Evolutionary conservation across 1,284 basidiomycete species (phyloP), one percentile per base, ranked within the genome.

Genomic region (Exsudoporus floridanus): DNA sequence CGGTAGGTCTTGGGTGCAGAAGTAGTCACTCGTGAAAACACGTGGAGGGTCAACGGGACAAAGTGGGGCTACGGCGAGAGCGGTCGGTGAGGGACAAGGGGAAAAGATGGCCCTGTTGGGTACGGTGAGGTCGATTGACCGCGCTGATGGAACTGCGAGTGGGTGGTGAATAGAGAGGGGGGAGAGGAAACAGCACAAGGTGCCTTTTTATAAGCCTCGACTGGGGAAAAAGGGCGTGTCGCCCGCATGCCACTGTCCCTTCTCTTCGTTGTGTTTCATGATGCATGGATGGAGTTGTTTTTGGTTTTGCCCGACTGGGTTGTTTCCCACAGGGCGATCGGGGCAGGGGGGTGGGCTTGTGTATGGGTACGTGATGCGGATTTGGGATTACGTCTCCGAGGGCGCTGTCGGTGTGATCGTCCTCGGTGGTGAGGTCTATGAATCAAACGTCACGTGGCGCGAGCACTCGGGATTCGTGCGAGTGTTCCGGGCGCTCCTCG

Each of bases 341-440:
- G 53, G 65, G 53, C 42, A 48, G 12, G 58, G 53, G 61, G 45
- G 38, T 44, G 45, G 21, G 31, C 14, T 21, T 38, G 39, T 34
- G 28, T 38, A 38, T 36, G 28, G 27, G n/a, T 25, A 28, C 33
- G 37, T 34, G 41, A 46, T 27, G n/a, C n/a, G n/a, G n/a, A n/a
- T n/a, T n/a, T n/a, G 19, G n/a, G 25, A 52, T 65, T 62, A 67
- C 61, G 61, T 64, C 55, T 50, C 35, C 16, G 36, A 49, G 36
- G 8, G 52, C 21, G 36, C 42, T 46, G 52, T 28, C 18, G 25
- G 34, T 18, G 25, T 14, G 51, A 40, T 49, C 59, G 21, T 30
- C 21, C 36, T 30, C 14, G 35, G 46, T 54, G 48, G 54, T 43
- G 31, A 25, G 10, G 23, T 33, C 10, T 8, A 36, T 47, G 27